Percentiles rank a stretch among this genome's conserved stretches.
These are phyloP conservation scores for Trametes cubensis DNA, from an alignment of 768 basidiomycete species.

Conservation along the genomic window DNA sequence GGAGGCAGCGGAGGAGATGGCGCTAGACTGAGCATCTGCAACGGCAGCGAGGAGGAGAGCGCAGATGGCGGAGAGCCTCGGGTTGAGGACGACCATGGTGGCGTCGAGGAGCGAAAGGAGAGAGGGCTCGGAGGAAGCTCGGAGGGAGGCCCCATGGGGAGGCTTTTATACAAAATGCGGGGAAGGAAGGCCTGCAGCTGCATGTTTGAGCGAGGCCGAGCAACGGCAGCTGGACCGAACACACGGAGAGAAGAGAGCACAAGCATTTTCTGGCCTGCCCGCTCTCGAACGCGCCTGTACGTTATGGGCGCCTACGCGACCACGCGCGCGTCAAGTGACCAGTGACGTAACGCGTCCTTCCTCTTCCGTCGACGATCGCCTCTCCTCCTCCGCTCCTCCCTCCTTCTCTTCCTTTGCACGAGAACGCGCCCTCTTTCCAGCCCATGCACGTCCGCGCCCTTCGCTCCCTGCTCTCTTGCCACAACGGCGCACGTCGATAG, in stretches of 20 bases:
- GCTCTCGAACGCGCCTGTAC: not conserved
- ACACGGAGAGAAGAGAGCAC: not conserved
- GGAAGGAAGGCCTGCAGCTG: not conserved
- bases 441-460: not conserved
- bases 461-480: not conserved
- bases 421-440: not conserved
- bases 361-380: not conserved
- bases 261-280: not conserved
- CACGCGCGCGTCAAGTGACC: slow-evolving; percentile 8
- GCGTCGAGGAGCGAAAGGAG: slow-evolving; percentile 3
- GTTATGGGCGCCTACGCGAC: slow-evolving; percentile 6
- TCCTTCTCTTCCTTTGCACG: not conserved
- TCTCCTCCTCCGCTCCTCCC: not conserved
- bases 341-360: slow-evolving; percentile 17
- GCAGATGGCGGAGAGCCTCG: slow-evolving; percentile 20
- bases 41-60: slow-evolving; percentile 24
- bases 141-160: not conserved
- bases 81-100: slow-evolving; percentile 21
- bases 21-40: not conserved
- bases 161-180: not conserved
- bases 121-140: slow-evolving; percentile 17
- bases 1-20: not conserved
- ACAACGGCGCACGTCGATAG: not conserved
- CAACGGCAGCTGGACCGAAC: not conserved
- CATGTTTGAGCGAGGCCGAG: not conserved